Evolutionary conservation across 352 stramenopile species (phyloP), one percentile per base, ranked within the genome.

Genomic region (Phytophthora colocasiae): DNA sequence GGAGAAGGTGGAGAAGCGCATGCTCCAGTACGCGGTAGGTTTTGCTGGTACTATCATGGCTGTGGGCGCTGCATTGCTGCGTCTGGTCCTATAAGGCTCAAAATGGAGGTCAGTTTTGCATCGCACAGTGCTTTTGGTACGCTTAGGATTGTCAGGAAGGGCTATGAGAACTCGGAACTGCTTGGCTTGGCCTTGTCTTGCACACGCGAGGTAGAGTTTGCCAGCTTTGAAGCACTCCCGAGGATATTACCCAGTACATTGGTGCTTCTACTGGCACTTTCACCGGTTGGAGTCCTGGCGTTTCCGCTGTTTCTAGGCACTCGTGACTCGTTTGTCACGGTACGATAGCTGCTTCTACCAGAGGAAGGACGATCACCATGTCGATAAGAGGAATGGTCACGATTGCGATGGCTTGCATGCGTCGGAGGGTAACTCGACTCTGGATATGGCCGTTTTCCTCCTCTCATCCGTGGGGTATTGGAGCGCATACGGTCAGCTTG

Each of bases 21-120:
- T 96, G 75, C 78, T 96, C 8, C 87, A 96, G 68, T 96, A 96
- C 63, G 86, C 81, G 0, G 84, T 95, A 8, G 89, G 87, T 75
- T 96, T 96, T 63, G 85, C 86, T 3, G 84, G 89, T 71, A 95
- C 89, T 36, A 94, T 96, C 58, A 93, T 95, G 84, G 87, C 87
- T 19, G 87, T 95, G 36, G 87, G 87, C 24, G 85, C 87, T 8
- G 85, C 85, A 39, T 75, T 95, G 59, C 75, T 85, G 65, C 85
- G 87, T 41, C 68, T 95, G 15, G 78, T 95, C 49, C 64, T 95
- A 56, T 95, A 84, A 68, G 19, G 14, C 45, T 46, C 17, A 43
- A 38, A 47, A 32, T 26, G 22, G 29, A 69, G 6, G 27, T n/a
- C 31, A 53, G 34, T 54, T 32, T 38, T 41, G 22, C 2, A 5